Percentiles rank a stretch among this genome's conserved stretches.
Conservation (phyloP, 2,329 filamentous ascomycete species). For the Chaetomiaceae sp. region DNA sequence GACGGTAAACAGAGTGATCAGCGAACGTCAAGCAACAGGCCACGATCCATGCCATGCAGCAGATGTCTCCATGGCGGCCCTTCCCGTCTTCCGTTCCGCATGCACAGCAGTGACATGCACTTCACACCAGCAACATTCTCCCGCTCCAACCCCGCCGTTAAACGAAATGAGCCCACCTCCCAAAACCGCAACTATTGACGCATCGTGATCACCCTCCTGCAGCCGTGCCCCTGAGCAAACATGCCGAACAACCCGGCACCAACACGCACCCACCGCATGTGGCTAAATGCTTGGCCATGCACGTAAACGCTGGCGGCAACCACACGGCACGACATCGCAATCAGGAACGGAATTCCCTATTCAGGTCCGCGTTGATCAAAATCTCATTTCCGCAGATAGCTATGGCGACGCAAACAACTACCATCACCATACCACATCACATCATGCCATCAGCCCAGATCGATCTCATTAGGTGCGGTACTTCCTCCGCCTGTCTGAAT, state of each 20-base stretch:
- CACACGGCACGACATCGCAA: background rate
- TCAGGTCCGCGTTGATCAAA: background rate
- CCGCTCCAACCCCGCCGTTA: background rate
- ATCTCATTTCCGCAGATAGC: background rate
- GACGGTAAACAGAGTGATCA: too few species aligned
- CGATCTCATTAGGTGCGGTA: too few species aligned
- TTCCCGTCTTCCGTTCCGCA: background rate
- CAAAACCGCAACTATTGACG: background rate
- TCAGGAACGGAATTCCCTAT: too few species aligned
- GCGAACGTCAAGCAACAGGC: background rate
- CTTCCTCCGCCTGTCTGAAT: too few species aligned
- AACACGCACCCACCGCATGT: background rate
- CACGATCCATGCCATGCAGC: background rate
- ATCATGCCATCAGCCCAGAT: too few species aligned
- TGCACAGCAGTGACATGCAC: background rate
- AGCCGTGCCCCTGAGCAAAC: background rate
- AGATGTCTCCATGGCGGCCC: background rate
- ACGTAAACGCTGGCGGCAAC: slow-evolving; percentile 1
- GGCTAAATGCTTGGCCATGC: slow-evolving; percentile 1
- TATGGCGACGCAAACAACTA: too few species aligned
- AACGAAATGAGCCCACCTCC: slow-evolving; percentile 8
- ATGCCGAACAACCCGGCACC: slow-evolving; percentile 1
- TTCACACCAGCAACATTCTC: background rate
- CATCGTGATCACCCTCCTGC: background rate
- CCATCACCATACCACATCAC: background rate